Conservation (phyloP, 257 asterid species). For the Lycium ferocissimum region DNA sequence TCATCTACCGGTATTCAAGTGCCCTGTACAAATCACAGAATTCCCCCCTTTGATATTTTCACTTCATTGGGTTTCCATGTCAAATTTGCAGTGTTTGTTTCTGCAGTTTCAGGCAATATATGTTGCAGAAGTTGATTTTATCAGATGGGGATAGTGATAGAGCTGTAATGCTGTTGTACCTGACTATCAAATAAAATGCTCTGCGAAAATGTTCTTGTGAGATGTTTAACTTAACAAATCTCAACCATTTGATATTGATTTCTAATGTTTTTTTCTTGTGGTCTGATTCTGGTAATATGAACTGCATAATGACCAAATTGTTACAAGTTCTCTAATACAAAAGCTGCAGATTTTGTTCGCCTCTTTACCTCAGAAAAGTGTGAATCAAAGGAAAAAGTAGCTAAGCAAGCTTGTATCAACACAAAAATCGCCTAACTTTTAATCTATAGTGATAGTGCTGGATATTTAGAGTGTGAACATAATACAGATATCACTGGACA, state of each 20-base stretch:
- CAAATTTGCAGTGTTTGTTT: slow-evolving; percentile 11
- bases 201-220: slow-evolving; percentile 13
- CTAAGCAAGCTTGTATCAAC: too few relatives aligned
- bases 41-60: slow-evolving; percentile 29
- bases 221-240: not conserved
- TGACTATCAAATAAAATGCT: slow-evolving; percentile 19
- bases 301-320: too few relatives aligned
- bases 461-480: too few relatives aligned
- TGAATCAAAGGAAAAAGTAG: too few relatives aligned
- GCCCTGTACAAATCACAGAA: slow-evolving; percentile 46
- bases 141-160: slow-evolving; percentile 24
- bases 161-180: slow-evolving; percentile 21
- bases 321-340: too few relatives aligned
- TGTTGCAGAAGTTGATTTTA: slow-evolving; percentile 5
- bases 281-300: too few relatives aligned
- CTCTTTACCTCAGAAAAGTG: too few relatives aligned
- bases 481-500: too few relatives aligned
- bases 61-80: slow-evolving; percentile 7
- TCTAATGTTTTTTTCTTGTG: not conserved
- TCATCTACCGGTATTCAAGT: slow-evolving; percentile 33
- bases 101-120: slow-evolving; percentile 22
- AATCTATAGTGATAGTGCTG: too few relatives aligned
- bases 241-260: not conserved
- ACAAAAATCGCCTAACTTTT: too few relatives aligned
- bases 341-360: too few relatives aligned